Evolutionary conservation across 768 basidiomycete species (phyloP), one percentile per base, ranked within the genome.

Genomic region (Pleurotus tuoliensis): DNA sequence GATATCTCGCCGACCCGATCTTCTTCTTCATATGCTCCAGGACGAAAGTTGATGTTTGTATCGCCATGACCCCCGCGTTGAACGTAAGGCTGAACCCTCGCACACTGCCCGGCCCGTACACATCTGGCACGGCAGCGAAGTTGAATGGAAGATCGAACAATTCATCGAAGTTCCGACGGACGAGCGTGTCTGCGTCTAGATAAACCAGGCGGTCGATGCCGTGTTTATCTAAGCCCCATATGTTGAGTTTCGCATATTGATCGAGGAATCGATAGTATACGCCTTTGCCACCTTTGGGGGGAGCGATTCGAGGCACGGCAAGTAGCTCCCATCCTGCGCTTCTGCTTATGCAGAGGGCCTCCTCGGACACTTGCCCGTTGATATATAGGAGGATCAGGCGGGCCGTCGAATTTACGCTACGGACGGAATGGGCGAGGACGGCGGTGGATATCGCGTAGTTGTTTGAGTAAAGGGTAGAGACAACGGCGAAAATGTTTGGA

Each of bases 131-230:
- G 3, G 77, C 77, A 18, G 66, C 76, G 58, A 79, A 72, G 16
- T 61, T 60, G 67, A 70, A 76, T 11, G 76, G 76, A 4, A 73
- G 58, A 11, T 69, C 57, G 62, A 76, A 78, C n/a, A 78, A 69
- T 61, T 78, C 77, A 62, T 76, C 73, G 58, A 79, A 71, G 58
- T 76, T 75, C 39, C 64, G 65, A 6, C 65, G 69, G 16, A 74
- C 76, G 59, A 77, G 71, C 9, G 73, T 76, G 65, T 78, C 76
- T n/a, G 72, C 69, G 60, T 75, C 71, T 54, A 78, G 67, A 61
- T 77, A 76, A 22, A 77, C 68, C 12, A 71, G 66, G 37, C 63
- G 47, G 25, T 65, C 57, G 58, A 73, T 61, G 41, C 73, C 69
- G 1, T 64, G 51, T 46, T 54, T 49, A 47, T 72, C 71, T 34